A percentile compares a stretch with the other conserved stretches of the same genome.
These are phyloP conservation scores for Candida boidinii DNA, from an alignment of 805 yeast species.

Conservation along the genomic window DNA sequence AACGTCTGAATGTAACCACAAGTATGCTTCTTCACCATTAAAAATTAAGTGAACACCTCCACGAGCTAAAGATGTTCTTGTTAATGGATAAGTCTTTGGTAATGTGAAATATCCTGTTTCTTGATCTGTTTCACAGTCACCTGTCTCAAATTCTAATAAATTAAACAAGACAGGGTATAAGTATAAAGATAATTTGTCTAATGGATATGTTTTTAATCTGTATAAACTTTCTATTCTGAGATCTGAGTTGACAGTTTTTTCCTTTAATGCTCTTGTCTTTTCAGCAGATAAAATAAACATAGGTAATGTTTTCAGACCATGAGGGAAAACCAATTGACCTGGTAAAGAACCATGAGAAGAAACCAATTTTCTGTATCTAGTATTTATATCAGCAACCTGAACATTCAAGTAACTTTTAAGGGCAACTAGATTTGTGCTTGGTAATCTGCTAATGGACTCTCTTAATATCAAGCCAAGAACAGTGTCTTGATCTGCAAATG, in stretches of 20 bases:
- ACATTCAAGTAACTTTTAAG: conserved; percentile 21
- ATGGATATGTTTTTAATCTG: conserved; percentile 42
- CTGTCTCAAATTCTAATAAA: conserved; percentile 53
- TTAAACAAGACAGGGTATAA: conserved; percentile 78
- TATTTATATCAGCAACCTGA: conserved; percentile 46
- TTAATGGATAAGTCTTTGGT: conserved; percentile 42
- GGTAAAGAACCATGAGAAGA: conserved; percentile 35
- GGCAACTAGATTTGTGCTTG: conserved; percentile 27
- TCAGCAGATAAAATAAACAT: conserved; percentile 59
- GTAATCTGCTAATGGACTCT: conserved; percentile 32
- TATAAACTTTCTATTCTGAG: conserved; percentile 48
- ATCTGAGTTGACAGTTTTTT: conserved; percentile 48
- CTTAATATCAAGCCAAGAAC: conserved; percentile 44
- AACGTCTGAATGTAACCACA: conserved; percentile 67
- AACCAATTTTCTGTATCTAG: conserved; percentile 45
- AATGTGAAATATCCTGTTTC: conserved; percentile 33
- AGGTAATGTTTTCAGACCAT: conserved; percentile 64
- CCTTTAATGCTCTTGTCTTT: conserved; percentile 57
- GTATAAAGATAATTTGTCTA: conserved; percentile 49
- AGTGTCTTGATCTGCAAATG: conserved; percentile 72
- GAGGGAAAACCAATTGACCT: conserved; percentile 73
- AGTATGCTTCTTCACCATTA: conserved; percentile 49
- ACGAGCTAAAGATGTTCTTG: conserved; percentile 32
- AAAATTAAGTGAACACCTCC: conserved; percentile 78
- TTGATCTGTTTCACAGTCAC: conserved; percentile 44